These are phyloP conservation scores for Kwoniella heveanensis DNA, from an alignment of 768 basidiomycete genomes.

Conservation along the genomic window DNA sequence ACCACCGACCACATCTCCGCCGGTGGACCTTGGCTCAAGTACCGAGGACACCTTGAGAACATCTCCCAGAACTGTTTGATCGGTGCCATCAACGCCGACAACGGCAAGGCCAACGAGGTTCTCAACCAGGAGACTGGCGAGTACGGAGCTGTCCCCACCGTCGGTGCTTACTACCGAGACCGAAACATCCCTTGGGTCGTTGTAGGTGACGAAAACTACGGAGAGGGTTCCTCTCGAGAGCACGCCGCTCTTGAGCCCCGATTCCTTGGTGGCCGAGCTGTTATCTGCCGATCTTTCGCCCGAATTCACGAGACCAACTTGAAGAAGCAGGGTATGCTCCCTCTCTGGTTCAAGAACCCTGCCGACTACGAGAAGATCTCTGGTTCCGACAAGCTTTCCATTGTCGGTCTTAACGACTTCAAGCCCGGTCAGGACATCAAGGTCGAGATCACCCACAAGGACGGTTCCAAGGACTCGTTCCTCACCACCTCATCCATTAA, in stretches of 20 bases:
- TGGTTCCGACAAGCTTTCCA: slow-evolving; percentile 84
- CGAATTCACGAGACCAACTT: slow-evolving; percentile 79
- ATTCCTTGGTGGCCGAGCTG: slow-evolving; percentile 70
- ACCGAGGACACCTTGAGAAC: slow-evolving; percentile 97
- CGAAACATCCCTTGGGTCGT: slow-evolving; percentile 94
- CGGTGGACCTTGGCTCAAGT: slow-evolving; percentile 99
- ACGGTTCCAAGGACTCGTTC: slow-evolving; percentile 77
- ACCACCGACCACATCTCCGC: slow-evolving; percentile 96
- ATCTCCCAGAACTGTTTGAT: slow-evolving; percentile 98
- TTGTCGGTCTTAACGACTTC: slow-evolving; percentile 84
- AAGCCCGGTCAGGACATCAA: slow-evolving; percentile 90
- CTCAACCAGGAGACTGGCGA: slow-evolving; percentile 81
- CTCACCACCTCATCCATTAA: slow-evolving; percentile 90
- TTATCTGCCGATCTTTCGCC: slow-evolving; percentile 94
- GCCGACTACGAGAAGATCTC: slow-evolving; percentile 92
- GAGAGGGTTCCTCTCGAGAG: slow-evolving; percentile 97
- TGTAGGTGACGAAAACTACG: slow-evolving; percentile 81
- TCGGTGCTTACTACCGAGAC: slow-evolving; percentile 85
- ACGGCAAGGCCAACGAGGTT: slow-evolving; percentile 93
- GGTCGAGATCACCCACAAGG: slow-evolving; percentile 75
- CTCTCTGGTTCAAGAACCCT: slow-evolving; percentile 85
- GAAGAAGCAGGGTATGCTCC: slow-evolving; percentile 97
- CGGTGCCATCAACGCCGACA: slow-evolving; percentile 94
- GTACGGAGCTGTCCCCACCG: slow-evolving; percentile 80
- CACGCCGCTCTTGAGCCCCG: slow-evolving; percentile 66